A percentile compares a stretch with the other conserved stretches of the same genome.
Evolutionary conservation across 2,329 filamentous ascomycete species (phyloP).

Genomic region (Emergomyces orientalis): DNA sequence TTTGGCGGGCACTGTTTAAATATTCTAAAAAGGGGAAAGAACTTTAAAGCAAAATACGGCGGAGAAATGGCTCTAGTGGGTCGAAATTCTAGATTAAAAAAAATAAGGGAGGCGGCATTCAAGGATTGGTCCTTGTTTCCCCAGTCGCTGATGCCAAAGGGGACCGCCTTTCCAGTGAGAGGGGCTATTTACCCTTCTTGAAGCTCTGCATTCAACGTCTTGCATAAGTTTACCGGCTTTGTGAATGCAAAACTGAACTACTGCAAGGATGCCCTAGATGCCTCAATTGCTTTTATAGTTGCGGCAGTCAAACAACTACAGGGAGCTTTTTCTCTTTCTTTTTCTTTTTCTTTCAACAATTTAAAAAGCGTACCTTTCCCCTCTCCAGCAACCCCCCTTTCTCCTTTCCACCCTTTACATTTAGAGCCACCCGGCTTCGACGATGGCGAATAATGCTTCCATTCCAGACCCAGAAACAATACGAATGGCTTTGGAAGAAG

Average conservation of each 20-base stretch:
- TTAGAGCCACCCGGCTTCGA: not conserved
- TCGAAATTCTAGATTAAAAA: slow-evolving; percentile 4
- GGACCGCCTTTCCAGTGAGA: slow-evolving; percentile 1
- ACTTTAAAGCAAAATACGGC: slow-evolving; percentile 1
- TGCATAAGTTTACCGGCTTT: slow-evolving; percentile 9
- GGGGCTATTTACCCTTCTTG: slow-evolving; percentile 8
- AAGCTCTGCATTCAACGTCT: slow-evolving; percentile 11
- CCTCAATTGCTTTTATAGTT: slow-evolving; percentile 6
- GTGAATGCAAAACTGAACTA: slow-evolving; percentile 8
- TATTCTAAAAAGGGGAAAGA: not conserved
- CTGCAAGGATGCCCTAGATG: slow-evolving; percentile 3
- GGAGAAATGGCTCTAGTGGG: not conserved
- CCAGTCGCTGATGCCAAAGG: slow-evolving; percentile 4
- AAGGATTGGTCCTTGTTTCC: not conserved
- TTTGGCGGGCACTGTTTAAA: not conserved
- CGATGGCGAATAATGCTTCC: slow-evolving; percentile 30
- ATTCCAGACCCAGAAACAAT: slow-evolving; percentile 39
- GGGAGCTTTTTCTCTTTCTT: not conserved
- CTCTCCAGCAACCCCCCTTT: not conserved
- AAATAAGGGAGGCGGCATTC: not conserved
- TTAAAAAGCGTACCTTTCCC: slow-evolving; percentile 4
- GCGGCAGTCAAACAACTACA: not conserved
- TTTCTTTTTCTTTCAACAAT: not conserved
- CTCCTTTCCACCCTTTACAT: not conserved
- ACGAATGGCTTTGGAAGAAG: slow-evolving; percentile 62